Base-by-base conservation (phyloP, 2,329 filamentous ascomycete species). In the Fusarium devonianum region DNA sequence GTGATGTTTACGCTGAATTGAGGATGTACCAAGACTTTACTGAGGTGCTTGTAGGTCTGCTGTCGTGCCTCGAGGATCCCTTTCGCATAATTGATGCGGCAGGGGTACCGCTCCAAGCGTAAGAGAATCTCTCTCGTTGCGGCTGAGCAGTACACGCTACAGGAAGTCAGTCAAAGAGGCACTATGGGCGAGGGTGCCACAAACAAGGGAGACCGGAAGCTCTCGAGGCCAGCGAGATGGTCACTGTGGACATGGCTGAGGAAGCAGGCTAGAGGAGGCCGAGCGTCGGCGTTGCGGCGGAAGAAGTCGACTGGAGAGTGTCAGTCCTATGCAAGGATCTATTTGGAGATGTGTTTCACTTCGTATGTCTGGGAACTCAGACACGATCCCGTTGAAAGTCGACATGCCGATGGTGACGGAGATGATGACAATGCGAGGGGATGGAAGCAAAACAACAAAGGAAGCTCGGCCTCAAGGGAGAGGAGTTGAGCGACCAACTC, bases 231-330 rank as follows among this genome's bases (percentile, higher is more conserved):
- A 25, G 81, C 80, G 1, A 97, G 80, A 71, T 97, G 93, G 64
- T 97, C 92, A 57, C 88, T 95, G 68, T 97, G 93, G 2, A 95
- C 85, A 80, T 97, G 93, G 70, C 89, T 95, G 18, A 97, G 78
- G 67, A 97, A 96, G 69, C 88, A 94, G 12, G 89, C 92, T 45
- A 94, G 72, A 0, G 91, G 89, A 4, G 88, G 80, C 12, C 73
- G 79, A 12, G 72, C 71, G 5, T 75, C 75, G 4, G 76, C 73
- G 35, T 78, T 77, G 12, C 73, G 74, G 17, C 89, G 83, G 64
- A 97, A 97, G 74, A 86, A 91, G 71, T 97, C 92, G 58, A 97
- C 87, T 89, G 46, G 8, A 12, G 12, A 5, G n/a, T 13, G 10
- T 63, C 8, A 53, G 51, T 53, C 14, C 5, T 12, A 1, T 29